phyloP scores from a whole-genome alignment of 164 flowering plant species.

The Tinospora cordifolia region DNA sequence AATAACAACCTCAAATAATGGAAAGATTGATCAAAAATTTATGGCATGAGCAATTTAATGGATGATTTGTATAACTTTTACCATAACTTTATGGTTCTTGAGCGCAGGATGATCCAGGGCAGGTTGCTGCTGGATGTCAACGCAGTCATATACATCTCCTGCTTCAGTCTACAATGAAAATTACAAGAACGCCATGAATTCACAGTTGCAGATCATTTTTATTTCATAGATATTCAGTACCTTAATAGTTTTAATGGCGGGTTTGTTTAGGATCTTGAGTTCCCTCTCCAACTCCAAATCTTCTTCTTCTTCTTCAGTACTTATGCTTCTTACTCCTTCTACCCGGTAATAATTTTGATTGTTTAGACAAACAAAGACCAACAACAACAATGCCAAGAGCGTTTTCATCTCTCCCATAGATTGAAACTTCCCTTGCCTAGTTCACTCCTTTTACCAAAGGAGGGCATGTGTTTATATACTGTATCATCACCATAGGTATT shows the following conservation, averaged over 20 bases:
- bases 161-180: not conserved
- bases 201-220: not conserved
- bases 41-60: no score
- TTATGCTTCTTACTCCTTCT: not conserved
- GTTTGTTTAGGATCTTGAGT: not conserved
- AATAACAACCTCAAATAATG: no score
- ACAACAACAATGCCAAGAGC: not conserved
- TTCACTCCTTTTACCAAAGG: no score
- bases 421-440: no score
- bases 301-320: not conserved
- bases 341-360: not conserved
- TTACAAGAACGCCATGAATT: not conserved
- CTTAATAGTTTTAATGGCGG: not conserved
- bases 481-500: no score
- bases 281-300: constrained; percentile 4
- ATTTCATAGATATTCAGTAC: not conserved
- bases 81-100: not conserved
- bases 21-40: no score
- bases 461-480: no score
- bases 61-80: not conserved
- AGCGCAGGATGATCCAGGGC: not conserved
- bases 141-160: not conserved
- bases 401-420: no score
- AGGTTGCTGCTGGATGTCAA: constrained; percentile 3
- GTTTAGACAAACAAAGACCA: not conserved